Conservation (phyloP, 2,329 filamentous ascomycete species). For the Chaetomium globosum region DNA sequence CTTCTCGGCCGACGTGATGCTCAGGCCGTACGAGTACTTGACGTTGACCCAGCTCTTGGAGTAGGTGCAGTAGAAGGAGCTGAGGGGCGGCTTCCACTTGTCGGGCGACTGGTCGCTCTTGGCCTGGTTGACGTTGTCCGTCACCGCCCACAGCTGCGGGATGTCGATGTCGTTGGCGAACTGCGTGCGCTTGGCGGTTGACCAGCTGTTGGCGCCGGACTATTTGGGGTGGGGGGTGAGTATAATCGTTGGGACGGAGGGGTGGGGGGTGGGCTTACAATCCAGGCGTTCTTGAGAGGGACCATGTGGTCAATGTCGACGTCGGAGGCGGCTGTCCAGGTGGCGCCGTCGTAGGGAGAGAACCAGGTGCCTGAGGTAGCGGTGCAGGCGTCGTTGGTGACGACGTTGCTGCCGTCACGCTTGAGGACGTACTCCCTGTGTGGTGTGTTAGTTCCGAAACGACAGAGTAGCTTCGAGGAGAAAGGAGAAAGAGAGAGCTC, state of each 20-base stretch:
- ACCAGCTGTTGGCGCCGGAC: constrained; percentile 74
- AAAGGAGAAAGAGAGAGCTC: constrained; percentile 7
- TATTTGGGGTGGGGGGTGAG: constrained; percentile 38
- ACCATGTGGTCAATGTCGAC: constrained; percentile 85
- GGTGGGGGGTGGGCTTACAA: constrained; percentile 47
- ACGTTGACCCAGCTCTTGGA: constrained; percentile 76
- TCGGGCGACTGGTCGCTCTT: constrained; percentile 78
- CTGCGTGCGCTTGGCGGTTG: constrained; percentile 62
- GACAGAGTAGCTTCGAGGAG: neutral
- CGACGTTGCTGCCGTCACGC: constrained; percentile 70
- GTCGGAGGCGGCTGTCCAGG: constrained; percentile 68
- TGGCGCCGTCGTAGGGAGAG: constrained; percentile 73
- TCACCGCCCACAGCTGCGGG: constrained; percentile 79
- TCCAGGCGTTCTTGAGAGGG: constrained; percentile 79
- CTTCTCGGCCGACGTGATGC: constrained; percentile 73
- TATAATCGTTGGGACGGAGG: constrained; percentile 16
- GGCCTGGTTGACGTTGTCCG: constrained; percentile 70
- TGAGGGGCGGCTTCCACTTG: constrained; percentile 71
- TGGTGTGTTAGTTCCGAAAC: neutral
- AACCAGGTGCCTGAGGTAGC: constrained; percentile 69
- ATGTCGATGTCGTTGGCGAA: constrained; percentile 78
- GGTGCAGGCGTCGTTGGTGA: constrained; percentile 60
- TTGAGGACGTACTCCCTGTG: constrained; percentile 67
- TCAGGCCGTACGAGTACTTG: constrained; percentile 71
- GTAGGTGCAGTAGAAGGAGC: constrained; percentile 76